A percentile compares a stretch with the other conserved stretches of the same genome.
phyloP scores from a whole-genome alignment of 768 basidiomycete genomes.

The Mycena capillaripes region DNA sequence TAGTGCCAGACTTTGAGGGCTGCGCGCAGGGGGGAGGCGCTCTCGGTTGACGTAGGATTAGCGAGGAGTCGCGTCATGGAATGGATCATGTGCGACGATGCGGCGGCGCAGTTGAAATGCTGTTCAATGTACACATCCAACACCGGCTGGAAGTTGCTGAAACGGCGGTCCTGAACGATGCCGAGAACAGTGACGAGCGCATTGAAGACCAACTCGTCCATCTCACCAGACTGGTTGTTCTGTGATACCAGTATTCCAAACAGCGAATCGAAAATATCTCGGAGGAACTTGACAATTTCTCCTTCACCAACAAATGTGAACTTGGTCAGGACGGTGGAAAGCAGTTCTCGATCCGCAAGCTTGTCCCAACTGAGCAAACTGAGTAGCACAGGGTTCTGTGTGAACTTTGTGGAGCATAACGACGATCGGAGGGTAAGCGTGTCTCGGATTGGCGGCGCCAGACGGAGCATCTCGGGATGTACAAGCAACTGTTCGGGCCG shows the following conservation, averaged over 20 bases:
- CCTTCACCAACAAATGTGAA: constrained; percentile 95
- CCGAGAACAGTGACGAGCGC: constrained; percentile 92
- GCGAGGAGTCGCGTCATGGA: constrained; percentile 88
- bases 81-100: constrained; percentile 87
- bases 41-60: constrained; percentile 79
- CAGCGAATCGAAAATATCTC: constrained; percentile 92
- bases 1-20: constrained; percentile 98
- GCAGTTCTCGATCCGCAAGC: constrained; percentile 70
- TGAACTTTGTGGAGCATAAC: constrained; percentile 92
- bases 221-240: constrained; percentile 79
- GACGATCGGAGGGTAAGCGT: constrained; percentile 87
- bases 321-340: constrained; percentile 81
- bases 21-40: constrained; percentile 84
- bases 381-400: constrained; percentile 89
- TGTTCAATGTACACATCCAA: constrained; percentile 93
- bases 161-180: constrained; percentile 93
- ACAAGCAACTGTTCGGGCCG: constrained; percentile 71
- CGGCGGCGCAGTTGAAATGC: constrained; percentile 87
- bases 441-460: constrained; percentile 82
- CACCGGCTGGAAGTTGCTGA: constrained; percentile 95
- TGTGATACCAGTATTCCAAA: constrained; percentile 89
- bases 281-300: constrained; percentile 93
- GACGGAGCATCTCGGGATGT: constrained; percentile 71
- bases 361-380: constrained; percentile 87
- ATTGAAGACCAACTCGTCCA: constrained; percentile 91